These are phyloP conservation scores for Metarhizium brunneum DNA, from an alignment of 2,329 filamentous ascomycete species.

Conservation along the genomic window DNA sequence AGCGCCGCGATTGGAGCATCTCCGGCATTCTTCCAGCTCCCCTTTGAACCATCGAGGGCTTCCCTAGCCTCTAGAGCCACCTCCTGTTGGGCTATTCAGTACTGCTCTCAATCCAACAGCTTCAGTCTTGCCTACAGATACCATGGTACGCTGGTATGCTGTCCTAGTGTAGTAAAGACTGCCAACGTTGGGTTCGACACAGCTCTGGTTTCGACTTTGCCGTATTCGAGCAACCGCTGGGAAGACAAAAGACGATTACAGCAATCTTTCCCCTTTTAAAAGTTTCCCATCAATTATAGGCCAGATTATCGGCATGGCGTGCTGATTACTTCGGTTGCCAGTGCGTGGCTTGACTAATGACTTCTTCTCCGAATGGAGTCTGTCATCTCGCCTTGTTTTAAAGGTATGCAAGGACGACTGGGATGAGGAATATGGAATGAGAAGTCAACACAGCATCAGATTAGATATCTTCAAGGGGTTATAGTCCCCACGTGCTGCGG, in stretches of 20 bases:
- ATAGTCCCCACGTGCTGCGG: slow-evolving; percentile 14
- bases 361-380: slow-evolving; percentile 9
- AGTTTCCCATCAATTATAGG: slow-evolving; percentile 1
- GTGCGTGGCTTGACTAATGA: slow-evolving; percentile 2
- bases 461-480: slow-evolving; percentile 13
- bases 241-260: neutral
- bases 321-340: slow-evolving; percentile 4
- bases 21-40: too few species aligned
- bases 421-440: slow-evolving; percentile 18
- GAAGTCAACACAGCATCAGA: slow-evolving; percentile 11
- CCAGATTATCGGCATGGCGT: slow-evolving; percentile 3
- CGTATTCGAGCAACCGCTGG: neutral
- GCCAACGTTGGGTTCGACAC: too few species aligned
- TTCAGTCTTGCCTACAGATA: too few species aligned
- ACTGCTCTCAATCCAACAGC: too few species aligned
- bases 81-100: too few species aligned
- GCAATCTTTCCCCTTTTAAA: slow-evolving; percentile 12
- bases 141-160: too few species aligned
- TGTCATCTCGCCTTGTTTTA: slow-evolving; percentile 10
- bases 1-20: too few species aligned
- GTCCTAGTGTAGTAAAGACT: too few species aligned
- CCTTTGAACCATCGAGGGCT: too few species aligned
- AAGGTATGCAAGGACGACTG: slow-evolving; percentile 14
- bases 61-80: too few species aligned
- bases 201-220: neutral